Base-by-base conservation (phyloP, 148 eudicot genomes). In the Arbutus unedo region DNA sequence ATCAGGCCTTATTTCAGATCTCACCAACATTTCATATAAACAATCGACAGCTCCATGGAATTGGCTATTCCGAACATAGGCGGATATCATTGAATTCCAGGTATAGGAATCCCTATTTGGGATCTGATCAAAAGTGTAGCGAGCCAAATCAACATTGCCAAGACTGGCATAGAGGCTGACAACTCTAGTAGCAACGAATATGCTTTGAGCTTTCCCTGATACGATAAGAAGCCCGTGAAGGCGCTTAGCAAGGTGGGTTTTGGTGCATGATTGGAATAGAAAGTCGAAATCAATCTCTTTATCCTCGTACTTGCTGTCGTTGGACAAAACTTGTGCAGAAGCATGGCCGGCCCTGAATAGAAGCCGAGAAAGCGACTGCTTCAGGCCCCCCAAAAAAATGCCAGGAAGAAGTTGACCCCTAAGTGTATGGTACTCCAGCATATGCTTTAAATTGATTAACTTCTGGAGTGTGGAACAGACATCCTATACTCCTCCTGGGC, bases 11-110 rank as follows among this genome's bases (percentile, higher is more conserved):
- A 88, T 92, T 80, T 86, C 84, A 64, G 88, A 73, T 14, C 81
- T 81, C 31, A 74, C 79, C 68, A 87, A 54, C 88, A 91, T 77
- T 82, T 86, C 85, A 83, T 79, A 74, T 77, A 90, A 85, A 85
- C 97, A 91, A 55, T 82, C 87, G 67, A 90, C 76, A 74, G 94
- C 92, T 70, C 88, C 90, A 80, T 43, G 54, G 44, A 79, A 86
- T 71, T 74, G 81, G 19, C 90, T 88, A 73, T 82, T 81, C 16
- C 97, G 93, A 18, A 90, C 93, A 74, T 88, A 90, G 15, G 92
- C 90, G 68, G 97, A 85, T 57, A 93, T 84, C 90, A 93, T 88
- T 7, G 93, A 91, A 85, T 93, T 93, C 97, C 97, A 72, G 5
- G 53, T 72, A 72, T 72, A 72, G 51, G 91, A 79, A 86, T 93